A percentile compares a stretch with the other conserved stretches of the same genome.
Conservation (phyloP, 257 asterid genomes). For the Gardenia jasminoides region DNA sequence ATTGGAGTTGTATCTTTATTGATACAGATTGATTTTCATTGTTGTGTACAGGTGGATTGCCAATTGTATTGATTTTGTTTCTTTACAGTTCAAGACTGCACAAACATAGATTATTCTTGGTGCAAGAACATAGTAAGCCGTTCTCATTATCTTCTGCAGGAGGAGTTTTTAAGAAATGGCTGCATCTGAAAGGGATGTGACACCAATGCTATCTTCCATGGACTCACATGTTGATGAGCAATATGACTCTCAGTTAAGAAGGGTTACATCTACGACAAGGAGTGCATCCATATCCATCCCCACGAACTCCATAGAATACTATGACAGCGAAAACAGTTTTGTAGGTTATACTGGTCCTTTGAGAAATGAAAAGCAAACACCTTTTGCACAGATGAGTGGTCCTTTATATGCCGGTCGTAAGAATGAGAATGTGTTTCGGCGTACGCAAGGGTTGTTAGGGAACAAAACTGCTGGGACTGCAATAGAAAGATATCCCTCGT, state of each 20-base stretch:
- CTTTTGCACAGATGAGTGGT: conserved; percentile 60
- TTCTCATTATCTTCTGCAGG: conserved; percentile 22
- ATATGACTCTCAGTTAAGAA: conserved; percentile 33
- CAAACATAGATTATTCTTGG: not conserved
- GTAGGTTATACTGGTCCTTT: conserved; percentile 78
- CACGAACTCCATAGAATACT: conserved; percentile 40
- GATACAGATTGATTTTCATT: not conserved
- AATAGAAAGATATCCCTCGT: conserved; percentile 53
- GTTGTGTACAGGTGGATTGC: not conserved
- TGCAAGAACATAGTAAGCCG: not conserved
- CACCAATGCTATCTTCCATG: conserved; percentile 60
- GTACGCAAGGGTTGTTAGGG: conserved; percentile 34
- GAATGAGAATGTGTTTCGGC: conserved; percentile 44
- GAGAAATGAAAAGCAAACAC: conserved; percentile 41
- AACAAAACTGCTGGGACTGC: conserved; percentile 33
- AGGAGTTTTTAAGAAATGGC: conserved; percentile 41
- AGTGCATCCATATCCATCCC: conserved; percentile 78
- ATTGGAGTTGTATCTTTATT: not conserved
- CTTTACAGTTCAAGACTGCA: not conserved
- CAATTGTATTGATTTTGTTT: not conserved
- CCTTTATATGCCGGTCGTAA: conserved; percentile 44
- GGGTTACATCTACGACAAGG: conserved; percentile 46
- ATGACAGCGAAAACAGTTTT: conserved; percentile 37
- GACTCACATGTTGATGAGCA: conserved; percentile 42
- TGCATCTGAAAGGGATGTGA: conserved; percentile 61